These are phyloP conservation scores for Nothophoma quercina DNA, from an alignment of 2,329 filamentous ascomycete genomes.

Conservation along the genomic window DNA sequence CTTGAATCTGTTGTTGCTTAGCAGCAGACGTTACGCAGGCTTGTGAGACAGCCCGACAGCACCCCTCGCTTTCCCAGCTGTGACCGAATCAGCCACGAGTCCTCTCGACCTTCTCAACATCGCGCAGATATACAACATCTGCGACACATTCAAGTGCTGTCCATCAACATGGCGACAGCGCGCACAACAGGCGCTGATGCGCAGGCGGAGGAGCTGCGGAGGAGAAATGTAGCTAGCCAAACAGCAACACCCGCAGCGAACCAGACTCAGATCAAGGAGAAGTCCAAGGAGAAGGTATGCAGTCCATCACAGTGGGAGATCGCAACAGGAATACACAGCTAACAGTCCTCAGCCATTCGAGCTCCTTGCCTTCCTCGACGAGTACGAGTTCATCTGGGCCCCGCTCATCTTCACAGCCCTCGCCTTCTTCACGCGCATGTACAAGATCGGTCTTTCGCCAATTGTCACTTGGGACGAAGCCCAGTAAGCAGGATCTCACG, in stretches of 20 bases:
- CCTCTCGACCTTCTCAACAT: conserved; percentile 12
- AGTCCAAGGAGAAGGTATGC: conserved; percentile 58
- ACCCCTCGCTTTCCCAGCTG: conserved; percentile 23
- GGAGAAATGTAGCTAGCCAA: conserved; percentile 52
- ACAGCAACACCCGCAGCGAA: conserved; percentile 38
- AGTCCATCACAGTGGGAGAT: not conserved
- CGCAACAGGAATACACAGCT: conserved; percentile 14
- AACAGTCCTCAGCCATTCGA: conserved; percentile 55
- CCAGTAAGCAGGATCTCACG: conserved; percentile 61
- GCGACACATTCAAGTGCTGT: not conserved
- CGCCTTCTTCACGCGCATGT: conserved; percentile 72
- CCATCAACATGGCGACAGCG: conserved; percentile 37
- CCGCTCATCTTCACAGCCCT: conserved; percentile 69
- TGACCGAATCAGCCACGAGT: conserved; percentile 23
- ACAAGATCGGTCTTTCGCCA: conserved; percentile 71
- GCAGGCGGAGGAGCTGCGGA: conserved; percentile 54
- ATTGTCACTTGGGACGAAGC: conserved; percentile 82
- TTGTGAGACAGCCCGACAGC: conserved; percentile 14
- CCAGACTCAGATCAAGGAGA: conserved; percentile 50
- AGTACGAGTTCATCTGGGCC: conserved; percentile 69
- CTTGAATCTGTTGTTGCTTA: conserved; percentile 15
- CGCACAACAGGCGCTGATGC: conserved; percentile 52
- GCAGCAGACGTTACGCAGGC: conserved; percentile 10
- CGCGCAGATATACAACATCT: not conserved
- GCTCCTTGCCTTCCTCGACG: conserved; percentile 68